A percentile compares a stretch with the other conserved stretches of the same genome.
phyloP scores from a whole-genome alignment of 2,329 filamentous ascomycete genomes.

The Chrysoporthe puriensis region DNA sequence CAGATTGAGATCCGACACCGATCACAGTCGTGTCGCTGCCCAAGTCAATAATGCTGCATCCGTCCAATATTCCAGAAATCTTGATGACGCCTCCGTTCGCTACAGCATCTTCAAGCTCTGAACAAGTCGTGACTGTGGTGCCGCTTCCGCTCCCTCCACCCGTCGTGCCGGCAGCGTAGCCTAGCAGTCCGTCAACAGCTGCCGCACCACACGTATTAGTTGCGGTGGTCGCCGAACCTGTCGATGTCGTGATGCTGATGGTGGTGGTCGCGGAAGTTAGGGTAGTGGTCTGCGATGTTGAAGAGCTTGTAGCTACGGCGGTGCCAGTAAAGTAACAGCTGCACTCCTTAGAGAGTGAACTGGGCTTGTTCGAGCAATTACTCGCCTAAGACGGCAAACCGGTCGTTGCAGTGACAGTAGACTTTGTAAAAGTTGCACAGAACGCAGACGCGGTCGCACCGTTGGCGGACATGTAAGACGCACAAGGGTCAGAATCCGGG shows the following conservation, averaged over 20 bases:
- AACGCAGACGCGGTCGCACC: constrained; percentile 38
- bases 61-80: constrained; percentile 49
- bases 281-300: constrained; percentile 23
- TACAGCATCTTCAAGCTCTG: constrained; percentile 44
- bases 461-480: constrained; percentile 40
- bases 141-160: constrained; percentile 49
- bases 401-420: constrained; percentile 35
- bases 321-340: constrained; percentile 36
- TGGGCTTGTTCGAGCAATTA: constrained; percentile 36
- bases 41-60: constrained; percentile 48
- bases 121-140: constrained; percentile 50
- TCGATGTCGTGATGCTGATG: constrained; percentile 21
- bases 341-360: constrained; percentile 37
- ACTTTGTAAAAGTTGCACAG: constrained; percentile 40
- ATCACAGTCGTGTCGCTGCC: constrained; percentile 55
- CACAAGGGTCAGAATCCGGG: constrained; percentile 36
- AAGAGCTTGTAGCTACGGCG: constrained; percentile 25
- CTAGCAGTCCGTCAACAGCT: constrained; percentile 35
- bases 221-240: constrained; percentile 8
- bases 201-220: constrained; percentile 29
- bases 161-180: constrained; percentile 45
- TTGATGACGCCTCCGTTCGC: constrained; percentile 47
- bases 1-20: constrained; percentile 49
- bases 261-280: constrained; percentile 28
- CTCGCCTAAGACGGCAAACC: constrained; percentile 34